Evolutionary conservation across 768 basidiomycete species (phyloP), one percentile per base, ranked within the genome.

Genomic region (Tephrocybe sp.): DNA sequence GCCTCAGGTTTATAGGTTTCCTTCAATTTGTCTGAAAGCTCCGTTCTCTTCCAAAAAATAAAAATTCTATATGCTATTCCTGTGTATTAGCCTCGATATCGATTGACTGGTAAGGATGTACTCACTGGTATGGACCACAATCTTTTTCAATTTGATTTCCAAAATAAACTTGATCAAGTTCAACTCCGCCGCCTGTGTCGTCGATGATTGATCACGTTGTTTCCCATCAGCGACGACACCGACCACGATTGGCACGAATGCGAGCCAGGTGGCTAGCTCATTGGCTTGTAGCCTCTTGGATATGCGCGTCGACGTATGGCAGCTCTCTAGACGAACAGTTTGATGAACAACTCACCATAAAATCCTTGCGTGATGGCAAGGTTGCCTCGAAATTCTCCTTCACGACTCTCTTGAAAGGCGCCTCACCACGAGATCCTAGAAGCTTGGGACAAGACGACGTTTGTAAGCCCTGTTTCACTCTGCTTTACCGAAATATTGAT

Each of bases 371-470:
- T 5, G 90, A 97, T 63, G 95, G 94, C 42, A 88, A 84, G 62
- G 82, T 97, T 31, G 77, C 80, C 0, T 79, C 91, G 1, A 76
- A 77, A 24, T 97, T 97, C 70, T 77, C 84, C 1, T 98, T 97
- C 67, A 82, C 70, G 22, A 90, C 87, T 0, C 50, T 81, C 11
- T 63, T 86, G 41, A 67, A 71, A 37, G 77, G 72, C n/a, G 74
- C 72, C 5, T 63, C 68, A 15, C 86, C 83, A 33, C 67, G 83
- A 57, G 69, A 83, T 57, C 83, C 86, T 45, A 66, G 67, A 47
- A 76, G 69, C 10, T 63, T 79, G 11, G 72, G 67, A 13, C 64
- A 69, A 42, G 80, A 86, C 58, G 75, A 74, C 57, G 69, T 72
- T 68, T 70, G 69, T 82, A 59, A 42, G 68, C 57, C 13, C 15